phyloP scores from a whole-genome alignment of 2,329 filamentous ascomycete genomes.

The Penicillium carneum region DNA sequence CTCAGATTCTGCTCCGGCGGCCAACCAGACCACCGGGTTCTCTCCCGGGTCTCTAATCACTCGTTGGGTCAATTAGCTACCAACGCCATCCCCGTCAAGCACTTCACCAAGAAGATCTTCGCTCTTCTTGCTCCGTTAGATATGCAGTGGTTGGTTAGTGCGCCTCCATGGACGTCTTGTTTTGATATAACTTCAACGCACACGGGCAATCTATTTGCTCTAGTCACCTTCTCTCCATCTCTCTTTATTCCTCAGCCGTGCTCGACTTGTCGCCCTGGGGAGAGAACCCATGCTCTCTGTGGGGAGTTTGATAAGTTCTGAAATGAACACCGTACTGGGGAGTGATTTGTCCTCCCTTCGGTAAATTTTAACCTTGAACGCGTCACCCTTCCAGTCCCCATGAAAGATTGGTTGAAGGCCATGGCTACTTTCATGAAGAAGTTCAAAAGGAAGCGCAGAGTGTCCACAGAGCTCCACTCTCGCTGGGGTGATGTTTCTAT shows the following conservation, averaged over 20 bases:
- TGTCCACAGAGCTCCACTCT: constrained; percentile 48
- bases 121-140: constrained; percentile 25
- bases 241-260: constrained; percentile 9
- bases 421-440: constrained; percentile 45
- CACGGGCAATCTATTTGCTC: constrained; percentile 26
- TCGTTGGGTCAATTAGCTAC: constrained; percentile 24
- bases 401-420: constrained; percentile 37
- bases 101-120: constrained; percentile 32
- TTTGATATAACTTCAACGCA: constrained; percentile 38
- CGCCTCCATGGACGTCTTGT: constrained; percentile 26
- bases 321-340: constrained; percentile 30
- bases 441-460: constrained; percentile 44
- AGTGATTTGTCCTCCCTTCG: constrained; percentile 30
- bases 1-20: constrained; percentile 23
- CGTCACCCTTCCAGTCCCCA: constrained; percentile 19
- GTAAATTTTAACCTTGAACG: constrained; percentile 7
- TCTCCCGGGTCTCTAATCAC: constrained; percentile 24
- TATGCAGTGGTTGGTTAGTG: constrained; percentile 33
- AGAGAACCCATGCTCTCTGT: constrained; percentile 15
- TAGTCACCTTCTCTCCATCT: constrained; percentile 6
- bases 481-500: constrained; percentile 53
- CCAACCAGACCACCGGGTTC: constrained; percentile 41
- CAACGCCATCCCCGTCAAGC: constrained; percentile 26
- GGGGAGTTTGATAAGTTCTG: constrained; percentile 23
- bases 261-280: background rate